Evolutionary conservation across 2,329 filamentous ascomycete genomes (phyloP).

Genomic region (Hypoxylon sp.): DNA sequence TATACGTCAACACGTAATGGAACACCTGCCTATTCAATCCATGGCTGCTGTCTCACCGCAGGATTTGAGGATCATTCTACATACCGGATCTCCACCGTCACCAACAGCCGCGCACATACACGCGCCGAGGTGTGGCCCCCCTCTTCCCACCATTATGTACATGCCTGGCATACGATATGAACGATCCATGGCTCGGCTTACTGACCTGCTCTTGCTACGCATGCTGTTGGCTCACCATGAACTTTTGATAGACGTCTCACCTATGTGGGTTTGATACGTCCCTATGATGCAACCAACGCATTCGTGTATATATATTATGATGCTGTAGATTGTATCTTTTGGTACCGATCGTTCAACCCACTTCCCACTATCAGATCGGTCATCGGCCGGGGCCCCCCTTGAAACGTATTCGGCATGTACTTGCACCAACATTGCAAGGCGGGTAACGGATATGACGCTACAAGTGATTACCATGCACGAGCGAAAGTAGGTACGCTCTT

Average conservation of each 20-base stretch:
- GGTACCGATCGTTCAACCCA: slow-evolving; percentile 2
- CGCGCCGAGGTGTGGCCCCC: slow-evolving; percentile 17
- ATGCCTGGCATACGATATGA: slow-evolving; percentile 6
- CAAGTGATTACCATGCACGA: slow-evolving; percentile 6
- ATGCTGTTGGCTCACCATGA: slow-evolving; percentile 13
- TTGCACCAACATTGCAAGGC: slow-evolving; percentile 3
- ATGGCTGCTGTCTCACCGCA: slow-evolving; percentile 34
- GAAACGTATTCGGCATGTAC: slow-evolving; percentile 9
- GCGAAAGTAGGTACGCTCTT: neutral
- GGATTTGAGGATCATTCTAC: slow-evolving; percentile 36
- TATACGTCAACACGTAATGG: slow-evolving; percentile 10
- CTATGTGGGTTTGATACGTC: slow-evolving; percentile 8
- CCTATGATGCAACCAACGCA: neutral
- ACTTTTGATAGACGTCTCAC: slow-evolving; percentile 14
- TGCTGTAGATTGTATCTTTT: slow-evolving; percentile 1
- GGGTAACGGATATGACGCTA: neutral
- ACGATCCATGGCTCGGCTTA: slow-evolving; percentile 15
- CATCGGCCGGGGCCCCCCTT: slow-evolving; percentile 10
- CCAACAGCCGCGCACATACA: slow-evolving; percentile 19
- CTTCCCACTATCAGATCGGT: slow-evolving; percentile 2
- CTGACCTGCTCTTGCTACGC: slow-evolving; percentile 16
- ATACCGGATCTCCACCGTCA: slow-evolving; percentile 27
- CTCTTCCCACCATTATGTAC: slow-evolving; percentile 2
- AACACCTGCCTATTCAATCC: slow-evolving; percentile 32
- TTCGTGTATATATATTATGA: slow-evolving; percentile 9